These are phyloP conservation scores for Ciborinia camelliae DNA, from an alignment of 2,329 filamentous ascomycete species.

Conservation along the genomic window DNA sequence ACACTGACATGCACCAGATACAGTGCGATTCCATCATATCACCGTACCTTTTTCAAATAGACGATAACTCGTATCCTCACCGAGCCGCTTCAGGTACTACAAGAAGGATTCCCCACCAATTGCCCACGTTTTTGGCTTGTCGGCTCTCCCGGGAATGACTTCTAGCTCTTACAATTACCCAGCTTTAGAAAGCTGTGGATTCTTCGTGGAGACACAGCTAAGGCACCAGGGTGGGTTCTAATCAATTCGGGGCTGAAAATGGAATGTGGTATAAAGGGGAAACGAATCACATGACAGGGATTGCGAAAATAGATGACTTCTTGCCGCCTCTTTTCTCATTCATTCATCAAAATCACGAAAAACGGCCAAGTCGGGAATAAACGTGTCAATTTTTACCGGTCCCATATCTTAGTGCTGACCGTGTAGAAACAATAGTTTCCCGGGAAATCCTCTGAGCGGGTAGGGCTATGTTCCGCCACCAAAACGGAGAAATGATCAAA, in stretches of 20 bases:
- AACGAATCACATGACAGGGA: neutral
- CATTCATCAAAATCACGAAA: neutral
- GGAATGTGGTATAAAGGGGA: neutral
- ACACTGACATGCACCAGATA: neutral
- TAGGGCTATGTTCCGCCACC: constrained; percentile 10
- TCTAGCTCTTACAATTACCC: neutral
- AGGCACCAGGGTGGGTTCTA: neutral
- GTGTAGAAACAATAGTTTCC: neutral
- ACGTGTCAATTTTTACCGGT: neutral
- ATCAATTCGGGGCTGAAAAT: neutral
- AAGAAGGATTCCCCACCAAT: constrained; percentile 1
- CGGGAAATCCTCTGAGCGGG: neutral
- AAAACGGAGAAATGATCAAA: neutral
- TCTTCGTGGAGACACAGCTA: no score
- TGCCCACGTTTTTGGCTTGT: constrained; percentile 5
- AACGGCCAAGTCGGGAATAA: neutral
- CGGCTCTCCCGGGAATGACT: neutral
- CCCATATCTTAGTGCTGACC: neutral
- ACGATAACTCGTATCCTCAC: neutral
- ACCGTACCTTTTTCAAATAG: neutral
- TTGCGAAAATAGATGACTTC: neutral
- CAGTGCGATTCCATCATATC: neutral
- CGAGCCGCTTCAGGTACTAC: neutral
- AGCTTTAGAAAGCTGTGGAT: no score
- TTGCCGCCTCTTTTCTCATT: neutral